Percentiles rank a stretch among this genome's conserved stretches.
These are phyloP conservation scores for Pelargonium nanum DNA, from an alignment of 345 rosid genomes.

Conservation along the genomic window DNA sequence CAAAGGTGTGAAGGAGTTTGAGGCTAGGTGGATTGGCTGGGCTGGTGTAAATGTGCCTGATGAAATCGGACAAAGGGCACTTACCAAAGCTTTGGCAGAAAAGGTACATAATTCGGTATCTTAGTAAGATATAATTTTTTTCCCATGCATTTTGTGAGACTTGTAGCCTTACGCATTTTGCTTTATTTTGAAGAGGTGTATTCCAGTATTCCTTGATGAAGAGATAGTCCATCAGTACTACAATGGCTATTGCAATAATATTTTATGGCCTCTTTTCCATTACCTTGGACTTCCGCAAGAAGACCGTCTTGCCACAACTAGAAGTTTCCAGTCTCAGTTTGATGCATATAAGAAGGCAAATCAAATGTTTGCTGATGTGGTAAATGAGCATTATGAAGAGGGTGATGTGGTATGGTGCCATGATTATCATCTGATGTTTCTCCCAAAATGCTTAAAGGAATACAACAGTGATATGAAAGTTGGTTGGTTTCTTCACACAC, in stretches of 20 bases:
- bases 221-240: conserved; percentile 98
- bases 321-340: conserved; percentile 97
- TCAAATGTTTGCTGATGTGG: conserved; percentile 98
- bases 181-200: conserved; percentile 63
- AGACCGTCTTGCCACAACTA: conserved; percentile 94
- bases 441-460: conserved; percentile 88
- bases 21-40: conserved; percentile 99
- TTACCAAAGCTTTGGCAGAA: conserved; percentile 91
- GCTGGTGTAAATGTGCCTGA: conserved; percentile 99
- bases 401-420: conserved; percentile 99
- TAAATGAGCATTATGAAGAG: conserved; percentile 79
- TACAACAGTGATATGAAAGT: conserved; percentile 81
- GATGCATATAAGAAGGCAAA: conserved; percentile 95
- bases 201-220: conserved; percentile 97
- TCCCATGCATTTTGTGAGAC: background rate
- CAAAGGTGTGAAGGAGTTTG: conserved; percentile 93
- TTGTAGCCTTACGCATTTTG: background rate
- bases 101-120: conserved; percentile 36
- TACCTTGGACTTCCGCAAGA: conserved; percentile 99
- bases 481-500: conserved; percentile 99
- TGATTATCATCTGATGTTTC: conserved; percentile 97
- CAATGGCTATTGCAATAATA: conserved; percentile 98
- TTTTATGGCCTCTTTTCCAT: conserved; percentile 96
- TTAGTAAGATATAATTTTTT: conserved; percentile 5
- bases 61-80: conserved; percentile 84